Percentiles rank a stretch among this genome's conserved stretches.
Conservation (phyloP, 495 filamentous ascomycete species). For the Podospora appendiculata region DNA sequence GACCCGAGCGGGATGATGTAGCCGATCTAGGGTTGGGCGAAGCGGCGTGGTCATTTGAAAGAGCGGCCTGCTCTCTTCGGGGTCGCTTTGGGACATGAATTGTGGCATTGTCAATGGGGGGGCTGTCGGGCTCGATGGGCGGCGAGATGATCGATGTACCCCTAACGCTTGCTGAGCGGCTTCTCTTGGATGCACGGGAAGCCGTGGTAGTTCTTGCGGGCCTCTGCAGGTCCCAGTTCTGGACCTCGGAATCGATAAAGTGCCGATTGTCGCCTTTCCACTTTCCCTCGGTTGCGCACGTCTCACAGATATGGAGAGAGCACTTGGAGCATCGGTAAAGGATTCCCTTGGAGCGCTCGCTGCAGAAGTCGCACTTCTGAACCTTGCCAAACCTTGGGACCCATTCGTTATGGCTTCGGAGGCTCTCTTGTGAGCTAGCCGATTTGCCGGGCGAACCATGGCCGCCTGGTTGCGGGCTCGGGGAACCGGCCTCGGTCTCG, state of each 20-base stretch:
- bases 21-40: no score
- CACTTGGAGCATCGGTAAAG: constrained; percentile 7
- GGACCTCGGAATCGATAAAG: constrained; percentile 7
- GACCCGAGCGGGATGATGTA: no score
- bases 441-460: no score
- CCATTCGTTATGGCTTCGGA: constrained; percentile 8
- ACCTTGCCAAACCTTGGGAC: constrained; percentile 8
- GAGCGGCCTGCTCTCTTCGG: not conserved
- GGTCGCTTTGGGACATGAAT: not conserved
- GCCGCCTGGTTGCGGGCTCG: no score
- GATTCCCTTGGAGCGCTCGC: constrained; percentile 8
- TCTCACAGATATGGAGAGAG: constrained; percentile 11
- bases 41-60: no score
- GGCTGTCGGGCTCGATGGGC: no score
- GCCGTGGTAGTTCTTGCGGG: not conserved
- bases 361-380: constrained; percentile 19
- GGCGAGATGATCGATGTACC: no score
- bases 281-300: constrained; percentile 1
- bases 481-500: no score
- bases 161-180: not conserved
- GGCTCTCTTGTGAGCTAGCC: not conserved
- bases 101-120: not conserved
- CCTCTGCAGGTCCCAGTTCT: not conserved
- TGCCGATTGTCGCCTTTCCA: constrained; percentile 6
- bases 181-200: not conserved